Percentiles rank a stretch among this genome's conserved stretches.
Conservation (phyloP, 2,329 filamentous ascomycete species). For the Trichothecium sympodiale region DNA sequence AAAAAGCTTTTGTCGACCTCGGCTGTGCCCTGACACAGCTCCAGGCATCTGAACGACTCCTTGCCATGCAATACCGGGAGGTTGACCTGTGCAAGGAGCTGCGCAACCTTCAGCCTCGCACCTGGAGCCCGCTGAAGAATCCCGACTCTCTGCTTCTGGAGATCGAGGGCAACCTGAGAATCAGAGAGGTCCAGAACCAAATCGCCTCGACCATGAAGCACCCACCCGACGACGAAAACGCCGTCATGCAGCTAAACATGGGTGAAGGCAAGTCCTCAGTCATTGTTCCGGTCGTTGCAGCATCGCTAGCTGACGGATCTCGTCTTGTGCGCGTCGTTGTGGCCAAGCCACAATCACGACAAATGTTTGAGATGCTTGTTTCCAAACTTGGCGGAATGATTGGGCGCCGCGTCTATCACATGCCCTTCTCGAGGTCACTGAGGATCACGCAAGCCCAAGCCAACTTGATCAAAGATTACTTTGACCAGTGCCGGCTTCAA, state of each 20-base stretch:
- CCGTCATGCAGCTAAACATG: conserved; percentile 59
- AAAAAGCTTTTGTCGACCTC: conserved; percentile 23
- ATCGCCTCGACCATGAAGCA: conserved; percentile 47
- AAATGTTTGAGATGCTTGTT: conserved; percentile 48
- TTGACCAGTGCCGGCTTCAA: conserved; percentile 28
- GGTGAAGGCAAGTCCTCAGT: conserved; percentile 60
- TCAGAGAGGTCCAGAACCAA: conserved; percentile 46
- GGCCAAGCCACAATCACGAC: conserved; percentile 46
- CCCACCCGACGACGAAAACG: conserved; percentile 27
- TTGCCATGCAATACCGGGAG: conserved; percentile 11
- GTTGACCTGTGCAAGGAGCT: conserved; percentile 29
- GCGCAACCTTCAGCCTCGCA: conserved; percentile 38
- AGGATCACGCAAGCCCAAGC: conserved; percentile 19
- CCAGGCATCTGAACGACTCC: conserved; percentile 31
- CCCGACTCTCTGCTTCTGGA: conserved; percentile 56
- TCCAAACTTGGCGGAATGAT: conserved; percentile 44
- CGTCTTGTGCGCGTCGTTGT: conserved; percentile 48
- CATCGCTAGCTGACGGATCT: conserved; percentile 36
- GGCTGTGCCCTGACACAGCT: conserved; percentile 26
- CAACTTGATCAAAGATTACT: conserved; percentile 22
- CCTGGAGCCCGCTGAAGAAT: conserved; percentile 38
- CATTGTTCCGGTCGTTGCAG: conserved; percentile 54
- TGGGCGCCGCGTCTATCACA: conserved; percentile 36
- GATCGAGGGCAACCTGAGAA: conserved; percentile 49
- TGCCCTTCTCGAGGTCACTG: conserved; percentile 45